Base-by-base conservation (phyloP, 176 grass and related monocot genomes). In the Otatea glauca region DNA sequence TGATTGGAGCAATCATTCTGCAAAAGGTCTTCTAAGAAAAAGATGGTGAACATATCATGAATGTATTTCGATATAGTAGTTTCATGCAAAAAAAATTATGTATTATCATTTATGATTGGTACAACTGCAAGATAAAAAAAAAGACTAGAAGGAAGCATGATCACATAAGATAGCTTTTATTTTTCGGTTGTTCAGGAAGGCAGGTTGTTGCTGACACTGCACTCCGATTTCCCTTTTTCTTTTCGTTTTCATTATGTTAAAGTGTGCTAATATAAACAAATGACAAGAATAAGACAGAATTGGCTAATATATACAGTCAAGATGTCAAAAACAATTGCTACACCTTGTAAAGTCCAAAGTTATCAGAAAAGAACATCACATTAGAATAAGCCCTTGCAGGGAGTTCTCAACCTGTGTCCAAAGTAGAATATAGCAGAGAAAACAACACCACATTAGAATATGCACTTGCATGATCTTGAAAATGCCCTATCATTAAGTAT, bases 1-100 rank as follows among this genome's bases (percentile, higher is more conserved):
- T 84, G 84, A 83, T 87, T 84, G 75, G 42, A 18, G 9, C 80
- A 80, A 91, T 87, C 75, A 87, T 76, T 87, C 70, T 58, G 71
- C 68, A 62, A 45, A 87, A 82, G 53, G 62, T 62, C n/a, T 63
- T 9, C 49, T 76, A 76, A 39, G 63, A 54, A 71, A 71, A 72
- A 42, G 41, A 80, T 75, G 11, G 61, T 61, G 56, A 47, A 71
- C 25, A 87, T 5, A 76, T 15, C 53, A 23, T 80, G 85, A 71
- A 71, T 51, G 60, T 12, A 51, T 20, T 43, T 54, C 27, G 21
- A 66, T 81, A 71, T 71, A 74, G 61, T 65, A 74, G 50, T 72
- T 64, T 35, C 34, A 87, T 67, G 24, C 29, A 3, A 15, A 54
- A 20, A 61, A 41, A 64, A 13, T 12, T 72, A 15, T 61, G 50